Conservation (phyloP, 2,329 filamentous ascomycete genomes). For the Trichocomaceae sp. region DNA sequence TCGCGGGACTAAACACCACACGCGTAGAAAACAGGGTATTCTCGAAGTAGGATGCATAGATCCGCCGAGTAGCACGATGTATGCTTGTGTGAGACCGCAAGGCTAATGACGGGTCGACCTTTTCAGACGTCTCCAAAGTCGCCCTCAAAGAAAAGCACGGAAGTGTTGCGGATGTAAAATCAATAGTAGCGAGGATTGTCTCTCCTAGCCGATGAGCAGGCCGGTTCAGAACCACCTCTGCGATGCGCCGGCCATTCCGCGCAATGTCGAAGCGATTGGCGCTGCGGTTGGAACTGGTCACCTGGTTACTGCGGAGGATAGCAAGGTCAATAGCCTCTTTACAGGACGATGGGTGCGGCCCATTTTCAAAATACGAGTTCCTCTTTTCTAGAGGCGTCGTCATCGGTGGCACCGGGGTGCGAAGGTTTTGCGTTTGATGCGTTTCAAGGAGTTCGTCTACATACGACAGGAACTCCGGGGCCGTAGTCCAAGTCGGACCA, state of each 20-base stretch:
- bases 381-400: slow-evolving; percentile 65
- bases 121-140: slow-evolving; percentile 80
- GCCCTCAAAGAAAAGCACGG: slow-evolving; percentile 80
- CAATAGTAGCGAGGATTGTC: slow-evolving; percentile 72
- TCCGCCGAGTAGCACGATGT: slow-evolving; percentile 74
- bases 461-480: slow-evolving; percentile 66
- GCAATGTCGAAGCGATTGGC: slow-evolving; percentile 95
- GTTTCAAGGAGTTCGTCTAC: slow-evolving; percentile 64
- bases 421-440: slow-evolving; percentile 40
- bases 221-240: slow-evolving; percentile 79
- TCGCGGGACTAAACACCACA: slow-evolving; percentile 72
- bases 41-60: slow-evolving; percentile 71
- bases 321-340: slow-evolving; percentile 87
- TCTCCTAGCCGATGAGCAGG: slow-evolving; percentile 87
- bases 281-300: slow-evolving; percentile 63
- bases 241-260: slow-evolving; percentile 83
- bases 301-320: slow-evolving; percentile 73
- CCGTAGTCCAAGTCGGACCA: slow-evolving; percentile 40
- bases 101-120: slow-evolving; percentile 70
- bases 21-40: slow-evolving; percentile 74
- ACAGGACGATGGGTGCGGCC: slow-evolving; percentile 52
- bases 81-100: slow-evolving; percentile 81
- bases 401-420: slow-evolving; percentile 53
- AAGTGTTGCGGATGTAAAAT: slow-evolving; percentile 71
- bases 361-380: slow-evolving; percentile 44